Evolutionary conservation across 2,329 filamentous ascomycete species (phyloP), one percentile per base, ranked within the genome.

Genomic region (Aspergillus clavatus): DNA sequence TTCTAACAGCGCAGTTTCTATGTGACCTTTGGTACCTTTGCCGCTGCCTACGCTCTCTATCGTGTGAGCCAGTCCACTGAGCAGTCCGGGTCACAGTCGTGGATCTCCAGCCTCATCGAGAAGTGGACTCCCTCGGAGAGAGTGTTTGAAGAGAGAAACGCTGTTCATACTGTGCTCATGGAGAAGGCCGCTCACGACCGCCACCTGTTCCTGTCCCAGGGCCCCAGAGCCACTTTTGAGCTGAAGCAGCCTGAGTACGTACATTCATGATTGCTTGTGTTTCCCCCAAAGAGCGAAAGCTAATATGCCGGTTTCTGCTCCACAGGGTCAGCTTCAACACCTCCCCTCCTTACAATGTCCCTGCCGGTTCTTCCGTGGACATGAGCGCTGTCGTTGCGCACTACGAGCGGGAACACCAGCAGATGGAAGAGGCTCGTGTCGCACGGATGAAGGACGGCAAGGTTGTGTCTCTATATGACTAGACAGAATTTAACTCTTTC

Each of bases 181-280:
- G 80, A 85, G 70, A 77, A 80, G 67, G 82, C 81, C 19, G 82
- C 78, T 27, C 68, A 72, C 40, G 82, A 86, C 62, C 71, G 79
- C 49, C 78, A 82, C 54, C 62, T 86, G 54, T 83, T 84, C 61
- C 70, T 74, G 23, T 72, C 67, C 47, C 65, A 67, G 45, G 57
- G 55, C 22, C 58, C 58, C 16, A 58, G 67, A 18, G 67, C 72
- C 53, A 71, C 67, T 43, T 69, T 81, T 36, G 73, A 80, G 16
- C 63, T 86, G 64, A 78, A 68, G 60, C 81, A 78, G 57, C 81
- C 79, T 26, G 83, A 86, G 83, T 86, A 77, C 51, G 82, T 78
- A 43, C 42, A 18, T 11, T 18, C 4, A 10, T 10, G 23, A 31
- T 16, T 18, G 14, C 27, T 24, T 26, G 11, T 24, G 38, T 14